phyloP scores from a whole-genome alignment of 352 stramenopile genomes.

The Phytophthora pini region DNA sequence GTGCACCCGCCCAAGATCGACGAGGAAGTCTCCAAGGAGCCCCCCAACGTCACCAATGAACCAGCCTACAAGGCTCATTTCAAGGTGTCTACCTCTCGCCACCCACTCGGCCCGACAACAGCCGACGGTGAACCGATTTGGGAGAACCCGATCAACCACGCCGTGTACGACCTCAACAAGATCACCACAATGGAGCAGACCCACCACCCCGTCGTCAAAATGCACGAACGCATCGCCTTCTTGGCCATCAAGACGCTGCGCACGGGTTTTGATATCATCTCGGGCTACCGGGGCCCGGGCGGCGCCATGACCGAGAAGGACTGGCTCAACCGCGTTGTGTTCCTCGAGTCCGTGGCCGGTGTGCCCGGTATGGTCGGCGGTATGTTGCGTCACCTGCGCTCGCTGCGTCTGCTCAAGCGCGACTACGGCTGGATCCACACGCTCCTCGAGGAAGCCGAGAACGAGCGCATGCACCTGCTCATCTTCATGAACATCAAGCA shows the following conservation, averaged over 20 bases:
- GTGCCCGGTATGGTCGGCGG: conserved; percentile 84
- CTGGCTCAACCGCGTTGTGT: conserved; percentile 72
- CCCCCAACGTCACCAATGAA: conserved; percentile 19
- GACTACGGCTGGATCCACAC: conserved; percentile 80
- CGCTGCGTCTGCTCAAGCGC: conserved; percentile 80
- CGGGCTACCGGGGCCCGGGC: conserved; percentile 63
- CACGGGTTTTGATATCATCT: conserved; percentile 56
- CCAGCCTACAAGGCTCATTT: conserved; percentile 29
- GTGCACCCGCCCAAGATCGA: not conserved
- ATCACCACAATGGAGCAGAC: conserved; percentile 42
- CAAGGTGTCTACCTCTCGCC: conserved; percentile 14
- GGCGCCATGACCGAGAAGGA: conserved; percentile 66
- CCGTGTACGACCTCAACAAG: conserved; percentile 51
- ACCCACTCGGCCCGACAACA: not conserved
- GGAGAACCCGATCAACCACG: conserved; percentile 51
- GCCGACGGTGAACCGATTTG: conserved; percentile 32
- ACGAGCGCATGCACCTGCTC: conserved; percentile 95
- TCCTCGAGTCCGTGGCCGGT: conserved; percentile 83
- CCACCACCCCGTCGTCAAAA: conserved; percentile 42
- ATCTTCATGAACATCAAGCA: conserved; percentile 92
- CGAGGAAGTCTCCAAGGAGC: not conserved
- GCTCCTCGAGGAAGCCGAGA: conserved; percentile 94
- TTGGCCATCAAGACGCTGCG: conserved; percentile 53
- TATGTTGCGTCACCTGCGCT: conserved; percentile 82
- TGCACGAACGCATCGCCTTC: conserved; percentile 46